Evolutionary conservation across 257 asterid species (phyloP), one percentile per base, ranked within the genome.

Genomic region (Linaria vulgaris): DNA sequence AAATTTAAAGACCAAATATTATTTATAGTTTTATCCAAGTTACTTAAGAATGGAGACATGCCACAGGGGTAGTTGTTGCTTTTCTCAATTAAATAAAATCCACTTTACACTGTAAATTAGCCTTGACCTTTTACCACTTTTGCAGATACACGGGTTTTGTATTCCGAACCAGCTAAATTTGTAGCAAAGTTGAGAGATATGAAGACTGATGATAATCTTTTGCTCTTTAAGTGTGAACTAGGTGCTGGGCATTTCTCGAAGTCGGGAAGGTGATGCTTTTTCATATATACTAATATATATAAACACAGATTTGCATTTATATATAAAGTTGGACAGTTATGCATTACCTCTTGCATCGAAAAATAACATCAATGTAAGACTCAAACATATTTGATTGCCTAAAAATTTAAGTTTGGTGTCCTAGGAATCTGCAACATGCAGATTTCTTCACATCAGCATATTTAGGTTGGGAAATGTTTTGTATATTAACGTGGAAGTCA

Each of bases 231-330:
- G 75, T 89, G 96, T 52, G 95, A 87, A 72, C 90, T 89, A 67
- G 94, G 97, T 43, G 99, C 99, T 0, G 99, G 97, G 14, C 99
- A 92, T 81, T 92, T 82, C 61, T 92, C 97, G 7, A 92, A 92
- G 80, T 92, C 99, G 0, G 97, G 99, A 76, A 87, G 98, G 98
- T 91, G 45, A 75, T 64, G 13, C 46, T 67, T 31, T 61, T 31
- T 56, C 47, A 30, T 55, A 27, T 55, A 17, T 53, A 30, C 64
- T 61, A 45, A 51, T 21, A 39, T 67, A 67, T 49, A 49, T 37
- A 46, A 44, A 34, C 41, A 34, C 41, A 7, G 5, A 30, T 6
- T 3, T 30, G 37, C 37, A 30, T 30, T 3, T 6, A 30, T 11
- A 34, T 7, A 34, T 34, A 34, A 34, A 1, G 9, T 34, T 3